Evolutionary conservation across 257 asterid genomes (phyloP).

Genomic region (Solanum ahanhuiri): DNA sequence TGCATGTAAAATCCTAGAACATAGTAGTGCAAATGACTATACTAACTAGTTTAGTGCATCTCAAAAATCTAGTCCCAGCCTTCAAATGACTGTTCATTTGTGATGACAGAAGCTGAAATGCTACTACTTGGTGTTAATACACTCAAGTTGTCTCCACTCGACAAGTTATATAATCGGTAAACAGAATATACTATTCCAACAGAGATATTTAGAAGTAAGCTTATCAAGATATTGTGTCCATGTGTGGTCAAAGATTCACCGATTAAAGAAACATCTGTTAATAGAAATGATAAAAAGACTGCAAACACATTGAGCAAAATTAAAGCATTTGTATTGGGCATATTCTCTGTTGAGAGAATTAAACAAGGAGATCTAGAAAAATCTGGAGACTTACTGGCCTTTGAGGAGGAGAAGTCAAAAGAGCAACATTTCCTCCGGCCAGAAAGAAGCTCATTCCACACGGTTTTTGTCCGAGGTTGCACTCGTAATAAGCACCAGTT

Average conservation of each 20-base stretch:
- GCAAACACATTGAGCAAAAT: not conserved
- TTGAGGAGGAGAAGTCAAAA: slow-evolving; percentile 57
- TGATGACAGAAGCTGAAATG: not conserved
- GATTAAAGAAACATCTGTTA: not conserved
- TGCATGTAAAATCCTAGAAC: not conserved
- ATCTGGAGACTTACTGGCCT: slow-evolving; percentile 36
- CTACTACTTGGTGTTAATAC: not conserved
- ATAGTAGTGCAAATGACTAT: not conserved
- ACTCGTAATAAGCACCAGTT: slow-evolving; percentile 45
- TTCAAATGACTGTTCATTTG: not conserved
- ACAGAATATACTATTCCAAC: not conserved
- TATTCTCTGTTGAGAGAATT: not conserved
- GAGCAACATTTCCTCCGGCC: slow-evolving; percentile 40
- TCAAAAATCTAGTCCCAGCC: not conserved
- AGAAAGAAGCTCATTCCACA: slow-evolving; percentile 39
- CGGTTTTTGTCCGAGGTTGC: slow-evolving; percentile 33
- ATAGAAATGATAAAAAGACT: not conserved
- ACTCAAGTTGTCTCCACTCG: not conserved
- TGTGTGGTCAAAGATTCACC: not conserved
- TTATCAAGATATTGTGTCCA: not conserved
- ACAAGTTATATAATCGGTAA: not conserved
- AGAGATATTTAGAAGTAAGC: not conserved
- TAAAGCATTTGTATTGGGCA: not conserved
- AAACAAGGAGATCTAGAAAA: not conserved
- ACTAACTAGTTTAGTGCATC: not conserved